Percentiles rank a stretch among this genome's conserved stretches.
phyloP scores from a whole-genome alignment of 2,329 filamentous ascomycete genomes.

The Rosellinia necatrix region DNA sequence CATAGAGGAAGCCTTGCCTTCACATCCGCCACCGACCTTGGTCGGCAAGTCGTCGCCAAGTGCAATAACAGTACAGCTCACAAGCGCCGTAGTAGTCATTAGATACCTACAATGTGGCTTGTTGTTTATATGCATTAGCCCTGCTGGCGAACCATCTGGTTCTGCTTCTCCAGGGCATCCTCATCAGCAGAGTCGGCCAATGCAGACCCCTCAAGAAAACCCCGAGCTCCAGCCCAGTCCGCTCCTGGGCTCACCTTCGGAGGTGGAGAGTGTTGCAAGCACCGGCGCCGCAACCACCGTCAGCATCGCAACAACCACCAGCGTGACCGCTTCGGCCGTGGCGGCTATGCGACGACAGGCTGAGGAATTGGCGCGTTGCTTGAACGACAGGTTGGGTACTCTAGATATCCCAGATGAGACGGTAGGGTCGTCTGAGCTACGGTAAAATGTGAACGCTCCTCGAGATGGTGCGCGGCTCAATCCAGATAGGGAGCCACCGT shows the following conservation, averaged over 20 bases:
- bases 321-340: conserved; percentile 50
- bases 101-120: conserved; percentile 62
- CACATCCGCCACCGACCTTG: conserved; percentile 16
- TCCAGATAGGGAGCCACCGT: not conserved
- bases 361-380: conserved; percentile 62
- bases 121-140: conserved; percentile 64
- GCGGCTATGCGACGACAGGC: conserved; percentile 60
- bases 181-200: conserved; percentile 31
- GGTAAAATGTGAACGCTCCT: conserved; percentile 21
- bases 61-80: conserved; percentile 63
- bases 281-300: conserved; percentile 51
- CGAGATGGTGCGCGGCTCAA: not conserved
- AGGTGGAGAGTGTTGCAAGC: conserved; percentile 54
- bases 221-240: conserved; percentile 40
- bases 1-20: conserved; percentile 49
- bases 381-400: conserved; percentile 63
- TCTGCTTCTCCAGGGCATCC: conserved; percentile 25
- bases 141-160: conserved; percentile 22
- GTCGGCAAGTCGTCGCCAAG: conserved; percentile 34
- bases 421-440: conserved; percentile 34
- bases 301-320: conserved; percentile 44
- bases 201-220: conserved; percentile 30
- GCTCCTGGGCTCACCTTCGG: conserved; percentile 46
- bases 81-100: conserved; percentile 63
- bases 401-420: conserved; percentile 59